phyloP scores from a whole-genome alignment of 2,329 filamentous ascomycete species.

The Talaromyces albobiverticillius region DNA sequence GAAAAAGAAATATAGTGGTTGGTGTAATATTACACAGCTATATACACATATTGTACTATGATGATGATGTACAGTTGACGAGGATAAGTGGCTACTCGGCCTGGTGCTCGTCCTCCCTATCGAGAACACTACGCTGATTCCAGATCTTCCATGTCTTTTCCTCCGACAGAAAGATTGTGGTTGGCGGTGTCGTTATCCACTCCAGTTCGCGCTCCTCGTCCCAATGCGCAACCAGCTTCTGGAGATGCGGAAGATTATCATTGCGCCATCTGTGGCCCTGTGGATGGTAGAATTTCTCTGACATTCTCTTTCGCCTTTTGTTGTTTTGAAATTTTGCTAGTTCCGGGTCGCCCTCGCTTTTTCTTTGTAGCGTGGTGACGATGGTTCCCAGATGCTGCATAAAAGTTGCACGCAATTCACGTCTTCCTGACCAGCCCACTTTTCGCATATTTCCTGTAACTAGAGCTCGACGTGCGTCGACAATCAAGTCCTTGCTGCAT shows the following conservation, averaged over 20 bases:
- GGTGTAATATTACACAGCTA: no score
- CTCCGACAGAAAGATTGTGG: not conserved
- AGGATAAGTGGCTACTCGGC: no score
- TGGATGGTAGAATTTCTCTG: constrained; percentile 3
- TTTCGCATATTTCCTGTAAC: constrained; percentile 12
- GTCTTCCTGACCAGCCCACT: not conserved
- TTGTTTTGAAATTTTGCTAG: constrained; percentile 2
- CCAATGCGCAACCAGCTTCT: constrained; percentile 21
- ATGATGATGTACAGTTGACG: no score
- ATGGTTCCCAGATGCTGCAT: constrained; percentile 22
- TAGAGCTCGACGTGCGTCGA: constrained; percentile 30
- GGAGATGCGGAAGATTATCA: constrained; percentile 14
- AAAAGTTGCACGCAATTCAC: constrained; percentile 8
- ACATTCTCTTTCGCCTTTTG: constrained; percentile 3
- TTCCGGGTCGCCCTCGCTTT: constrained; percentile 21
- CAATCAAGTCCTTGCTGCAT: constrained; percentile 29
- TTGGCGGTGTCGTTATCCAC: constrained; percentile 10
- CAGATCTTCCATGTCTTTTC: constrained; percentile 15
- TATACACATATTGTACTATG: no score
- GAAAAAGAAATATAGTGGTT: no score
- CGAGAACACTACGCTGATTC: constrained; percentile 14
- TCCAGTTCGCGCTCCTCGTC: constrained; percentile 31
- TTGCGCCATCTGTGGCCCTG: constrained; percentile 12
- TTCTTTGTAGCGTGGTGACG: constrained; percentile 22
- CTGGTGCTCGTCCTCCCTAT: not conserved